Evolutionary conservation across 176 grass and related monocot genomes (phyloP), one percentile per base, ranked within the genome.

Genomic region (Microstegium vimineum): DNA sequence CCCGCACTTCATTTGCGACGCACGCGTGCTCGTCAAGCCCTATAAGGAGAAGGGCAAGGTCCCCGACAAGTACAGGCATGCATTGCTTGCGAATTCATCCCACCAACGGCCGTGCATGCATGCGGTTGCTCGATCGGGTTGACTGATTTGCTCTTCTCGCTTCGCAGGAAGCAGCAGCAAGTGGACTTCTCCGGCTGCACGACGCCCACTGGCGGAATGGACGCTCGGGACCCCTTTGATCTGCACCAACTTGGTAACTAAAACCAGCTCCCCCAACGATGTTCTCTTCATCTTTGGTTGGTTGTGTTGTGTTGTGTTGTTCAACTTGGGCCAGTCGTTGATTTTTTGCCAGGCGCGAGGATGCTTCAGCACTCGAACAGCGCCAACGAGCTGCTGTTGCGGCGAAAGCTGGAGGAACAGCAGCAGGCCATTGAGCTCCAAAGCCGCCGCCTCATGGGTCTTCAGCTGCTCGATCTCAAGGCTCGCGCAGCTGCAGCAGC

Each of bases 31-130:
- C 5, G 94, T 97, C 69, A 94, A 97, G 74, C 94, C 94, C 0
- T 97, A 97, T 81, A 97, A 97, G 84, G 94, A 97, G 88, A 97
- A 97, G 83, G 94, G 92, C 85, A 97, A 97, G 83, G 86, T 97
- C 64, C 90, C 94, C 42, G 94, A 97, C 78, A 97, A 97, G 81
- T 97, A 87, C 88, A 90, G 94, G 90, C 73, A 82, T 20, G 77
- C 79, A 72, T 70, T 45, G n/a, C n/a, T n/a, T n/a, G 77, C 62
- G 72, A 51, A 65, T 43, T 45, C 47, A 54, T 65, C 16, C n/a
- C n/a, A n/a, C n/a, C n/a, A n/a, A n/a, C n/a, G n/a, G 28, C 72
- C 67, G 23, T 57, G 45, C 66, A 72, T 51, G 62, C 77, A 69
- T 80, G 45, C 11, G 10, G 35, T 13, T 66, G n/a, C n/a, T n/a